These are phyloP conservation scores for Penicillium sp. DNA, from an alignment of 2,329 filamentous ascomycete genomes.

Conservation along the genomic window DNA sequence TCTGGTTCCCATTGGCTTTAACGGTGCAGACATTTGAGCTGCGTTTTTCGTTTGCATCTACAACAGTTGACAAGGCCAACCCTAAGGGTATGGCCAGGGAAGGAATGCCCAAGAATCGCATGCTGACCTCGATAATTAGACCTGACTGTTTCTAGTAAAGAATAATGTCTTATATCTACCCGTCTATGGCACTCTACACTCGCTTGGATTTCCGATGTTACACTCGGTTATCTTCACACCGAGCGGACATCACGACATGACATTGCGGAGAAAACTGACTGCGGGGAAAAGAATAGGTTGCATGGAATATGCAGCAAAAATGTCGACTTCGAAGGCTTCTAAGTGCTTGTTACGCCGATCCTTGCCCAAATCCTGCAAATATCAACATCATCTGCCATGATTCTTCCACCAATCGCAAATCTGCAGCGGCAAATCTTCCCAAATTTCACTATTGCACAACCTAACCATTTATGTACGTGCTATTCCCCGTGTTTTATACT, in stretches of 20 bases:
- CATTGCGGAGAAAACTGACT: conserved; percentile 7
- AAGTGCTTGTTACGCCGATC: conserved; percentile 17
- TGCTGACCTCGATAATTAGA: neutral
- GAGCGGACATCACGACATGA: neutral
- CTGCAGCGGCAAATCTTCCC: neutral
- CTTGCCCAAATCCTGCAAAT: conserved; percentile 3
- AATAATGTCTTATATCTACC: neutral
- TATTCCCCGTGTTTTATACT: neutral
- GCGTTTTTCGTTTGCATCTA: conserved; percentile 5
- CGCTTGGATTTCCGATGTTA: neutral
- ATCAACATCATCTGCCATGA: neutral
- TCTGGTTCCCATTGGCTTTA: conserved; percentile 36
- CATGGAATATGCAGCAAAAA: neutral
- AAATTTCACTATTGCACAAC: neutral
- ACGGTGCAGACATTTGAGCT: conserved; percentile 40
- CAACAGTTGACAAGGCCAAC: conserved; percentile 6
- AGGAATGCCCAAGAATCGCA: neutral
- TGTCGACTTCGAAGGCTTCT: neutral
- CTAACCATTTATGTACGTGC: neutral
- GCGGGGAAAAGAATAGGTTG: conserved; percentile 5
- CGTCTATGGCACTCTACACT: neutral
- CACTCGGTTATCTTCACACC: conserved; percentile 11
- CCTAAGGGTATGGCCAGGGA: neutral
- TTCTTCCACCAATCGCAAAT: conserved; percentile 18
- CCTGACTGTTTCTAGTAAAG: too few species aligned